Evolutionary conservation across 2,329 filamentous ascomycete species (phyloP).

Genomic region (Colletotrichum salicis): DNA sequence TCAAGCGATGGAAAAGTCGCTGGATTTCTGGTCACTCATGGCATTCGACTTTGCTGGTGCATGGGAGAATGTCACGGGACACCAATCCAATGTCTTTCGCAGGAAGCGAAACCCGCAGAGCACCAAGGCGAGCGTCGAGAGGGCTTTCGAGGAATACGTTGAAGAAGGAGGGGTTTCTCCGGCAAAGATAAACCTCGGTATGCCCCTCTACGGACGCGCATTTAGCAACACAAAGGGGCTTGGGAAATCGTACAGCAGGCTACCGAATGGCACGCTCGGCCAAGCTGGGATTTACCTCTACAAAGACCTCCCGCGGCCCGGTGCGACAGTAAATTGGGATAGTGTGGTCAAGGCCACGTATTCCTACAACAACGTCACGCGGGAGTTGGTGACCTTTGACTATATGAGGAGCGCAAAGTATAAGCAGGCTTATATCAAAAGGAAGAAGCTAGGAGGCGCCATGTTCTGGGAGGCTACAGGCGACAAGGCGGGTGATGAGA

Average conservation of each 20-base stretch:
- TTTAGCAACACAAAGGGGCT: conserved; percentile 66
- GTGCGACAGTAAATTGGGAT: conserved; percentile 69
- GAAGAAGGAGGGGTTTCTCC: conserved; percentile 62
- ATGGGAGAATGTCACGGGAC: conserved; percentile 71
- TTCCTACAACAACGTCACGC: conserved; percentile 70
- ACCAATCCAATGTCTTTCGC: conserved; percentile 76
- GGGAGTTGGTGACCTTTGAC: conserved; percentile 78
- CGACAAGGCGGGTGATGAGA: conserved; percentile 66
- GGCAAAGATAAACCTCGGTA: conserved; percentile 76
- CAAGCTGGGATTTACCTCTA: conserved; percentile 78
- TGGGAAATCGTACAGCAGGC: conserved; percentile 71
- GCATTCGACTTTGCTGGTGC: conserved; percentile 76
- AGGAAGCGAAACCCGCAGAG: conserved; percentile 60
- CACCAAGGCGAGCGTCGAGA: conserved; percentile 76
- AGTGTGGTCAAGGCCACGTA: conserved; percentile 72
- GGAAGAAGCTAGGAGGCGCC: conserved; percentile 73
- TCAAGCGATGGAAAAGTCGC: conserved; percentile 61
- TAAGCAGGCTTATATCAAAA: conserved; percentile 75
- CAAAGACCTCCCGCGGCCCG: conserved; percentile 75
- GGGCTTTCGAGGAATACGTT: conserved; percentile 72
- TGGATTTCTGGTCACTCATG: conserved; percentile 72
- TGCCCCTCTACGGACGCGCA: conserved; percentile 67
- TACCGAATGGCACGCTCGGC: conserved; percentile 77
- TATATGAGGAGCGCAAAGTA: conserved; percentile 66
- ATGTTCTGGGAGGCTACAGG: conserved; percentile 89